Evolutionary conservation across 176 grass and related monocot species (phyloP), one percentile per base, ranked within the genome.

Genomic region (Carex scoparia): DNA sequence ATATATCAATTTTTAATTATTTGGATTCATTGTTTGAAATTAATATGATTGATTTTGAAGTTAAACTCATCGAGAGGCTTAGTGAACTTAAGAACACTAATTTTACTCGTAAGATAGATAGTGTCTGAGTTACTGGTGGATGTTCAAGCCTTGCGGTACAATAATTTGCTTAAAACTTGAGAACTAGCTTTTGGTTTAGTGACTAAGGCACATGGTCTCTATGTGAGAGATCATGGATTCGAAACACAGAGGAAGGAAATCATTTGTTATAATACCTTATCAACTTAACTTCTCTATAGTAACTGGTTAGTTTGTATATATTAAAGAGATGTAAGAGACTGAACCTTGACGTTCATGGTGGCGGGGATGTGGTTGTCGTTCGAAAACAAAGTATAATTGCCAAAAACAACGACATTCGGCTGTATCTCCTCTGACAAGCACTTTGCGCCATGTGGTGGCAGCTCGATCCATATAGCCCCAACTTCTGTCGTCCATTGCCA

Each of bases 401-500:
- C 91, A 31, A 97, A 88, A 66, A 97, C 82, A 85, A 94, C 90
- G 44, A 94, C 84, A 55, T 97, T 97, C 35, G 86, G 82, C 44
- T 90, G 89, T 85, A 97, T 97, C 86, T 97, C 91, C 89, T 97
- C 91, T 64, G 88, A 90, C 35, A 94, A 74, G 83, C 91, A 97
- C 71, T 97, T 94, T 15, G 86, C 72, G 44, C 82, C 89, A 11
- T 88, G 84, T 53, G 88, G 81, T 3, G 85, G 27, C 69, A 97
- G 85, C 75, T 97, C 89, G 30, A 97, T 78, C 94, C 94, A 97
- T 31, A 97, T 61, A 15, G 89, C 94, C 14, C 78, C 88, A 6
- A 87, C 91, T 23, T 79, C 61, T 55, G 87, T 51, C 35, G 66
- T 54, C 82, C 30, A 53, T 4, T 85, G 79, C 60, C 84, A 83